These are phyloP conservation scores for Fusarium metavorans DNA, from an alignment of 2,329 filamentous ascomycete species.

Conservation along the genomic window DNA sequence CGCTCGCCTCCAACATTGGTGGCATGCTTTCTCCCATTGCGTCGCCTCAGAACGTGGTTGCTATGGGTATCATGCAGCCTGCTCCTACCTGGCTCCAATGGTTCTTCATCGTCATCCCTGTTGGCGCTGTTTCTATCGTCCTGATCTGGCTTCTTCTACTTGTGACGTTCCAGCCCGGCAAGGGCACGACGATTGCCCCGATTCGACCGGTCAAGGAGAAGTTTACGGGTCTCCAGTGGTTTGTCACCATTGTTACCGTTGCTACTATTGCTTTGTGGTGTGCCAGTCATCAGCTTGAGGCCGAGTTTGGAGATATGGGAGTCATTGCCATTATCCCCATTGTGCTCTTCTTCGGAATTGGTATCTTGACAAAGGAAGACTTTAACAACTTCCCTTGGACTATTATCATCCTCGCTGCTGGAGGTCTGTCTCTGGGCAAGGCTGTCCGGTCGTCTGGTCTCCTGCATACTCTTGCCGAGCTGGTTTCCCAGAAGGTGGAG, in stretches of 20 bases:
- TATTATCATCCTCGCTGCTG: conserved; percentile 97
- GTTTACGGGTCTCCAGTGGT: conserved; percentile 92
- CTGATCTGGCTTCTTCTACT: conserved; percentile 91
- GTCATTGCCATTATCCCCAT: conserved; percentile 97
- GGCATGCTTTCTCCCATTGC: conserved; percentile 97
- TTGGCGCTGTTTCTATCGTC: conserved; percentile 88
- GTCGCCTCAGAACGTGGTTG: conserved; percentile 96
- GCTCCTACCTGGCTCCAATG: conserved; percentile 93
- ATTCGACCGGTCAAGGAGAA: conserved; percentile 90
- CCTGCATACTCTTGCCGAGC: conserved; percentile 84
- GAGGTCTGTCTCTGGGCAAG: conserved; percentile 91
- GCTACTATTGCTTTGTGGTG: conserved; percentile 93
- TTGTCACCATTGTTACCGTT: conserved; percentile 86
- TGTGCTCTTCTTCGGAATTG: conserved; percentile 95
- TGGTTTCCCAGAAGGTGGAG: conserved; percentile 80
- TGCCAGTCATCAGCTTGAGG: conserved; percentile 87
- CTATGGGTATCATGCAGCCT: conserved; percentile 94
- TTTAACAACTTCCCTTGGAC: conserved; percentile 99
- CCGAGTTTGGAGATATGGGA: conserved; percentile 95
- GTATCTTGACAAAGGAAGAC: conserved; percentile 97
- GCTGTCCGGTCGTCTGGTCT: conserved; percentile 94
- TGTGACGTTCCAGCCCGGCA: conserved; percentile 85
- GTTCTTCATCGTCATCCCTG: conserved; percentile 96
- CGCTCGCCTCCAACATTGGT: conserved; percentile 93
- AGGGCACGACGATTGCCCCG: conserved; percentile 88